Evolutionary conservation across 768 basidiomycete species (phyloP).

Genomic region (Albatrellus ellisii): DNA sequence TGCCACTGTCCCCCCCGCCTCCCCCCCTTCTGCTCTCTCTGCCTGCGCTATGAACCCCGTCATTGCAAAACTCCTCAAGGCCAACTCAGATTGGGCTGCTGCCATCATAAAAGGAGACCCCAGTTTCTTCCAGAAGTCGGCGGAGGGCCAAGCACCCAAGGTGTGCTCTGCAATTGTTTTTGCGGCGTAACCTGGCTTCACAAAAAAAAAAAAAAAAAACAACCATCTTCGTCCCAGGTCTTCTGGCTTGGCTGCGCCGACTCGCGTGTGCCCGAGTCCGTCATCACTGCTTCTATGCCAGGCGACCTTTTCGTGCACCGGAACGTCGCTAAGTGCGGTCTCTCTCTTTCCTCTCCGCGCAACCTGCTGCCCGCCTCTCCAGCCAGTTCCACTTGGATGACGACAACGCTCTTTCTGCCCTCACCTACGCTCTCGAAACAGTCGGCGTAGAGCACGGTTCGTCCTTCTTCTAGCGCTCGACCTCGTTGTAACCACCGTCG

Average conservation of each 20-base stretch:
- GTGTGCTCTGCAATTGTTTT: conserved; percentile 23
- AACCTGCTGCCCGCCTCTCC: background rate
- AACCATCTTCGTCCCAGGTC: conserved; percentile 26
- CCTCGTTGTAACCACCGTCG: conserved; percentile 2
- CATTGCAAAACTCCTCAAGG: conserved; percentile 25
- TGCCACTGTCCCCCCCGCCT: background rate
- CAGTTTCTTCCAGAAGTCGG: conserved; percentile 45
- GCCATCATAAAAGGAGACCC: conserved; percentile 42
- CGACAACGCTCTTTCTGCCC: conserved; percentile 54
- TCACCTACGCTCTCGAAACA: conserved; percentile 58
- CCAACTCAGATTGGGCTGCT: conserved; percentile 60
- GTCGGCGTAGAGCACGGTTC: conserved; percentile 70
- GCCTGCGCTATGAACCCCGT: conserved; percentile 8
- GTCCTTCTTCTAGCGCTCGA: conserved; percentile 20
- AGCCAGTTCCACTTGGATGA: conserved; percentile 71
- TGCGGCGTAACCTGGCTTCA: background rate
- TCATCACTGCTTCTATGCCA: conserved; percentile 53
- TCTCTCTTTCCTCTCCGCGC: background rate
- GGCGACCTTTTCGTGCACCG: conserved; percentile 78
- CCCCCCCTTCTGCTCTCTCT: background rate
- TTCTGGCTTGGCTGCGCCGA: conserved; percentile 80
- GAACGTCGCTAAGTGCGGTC: conserved; percentile 75
- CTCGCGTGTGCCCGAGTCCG: conserved; percentile 73
- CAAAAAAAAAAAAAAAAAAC: background rate
- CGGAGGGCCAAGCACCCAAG: conserved; percentile 57